Conservation (phyloP, 1,284 basidiomycete species). For the Ceratobasidium sp. region DNA sequence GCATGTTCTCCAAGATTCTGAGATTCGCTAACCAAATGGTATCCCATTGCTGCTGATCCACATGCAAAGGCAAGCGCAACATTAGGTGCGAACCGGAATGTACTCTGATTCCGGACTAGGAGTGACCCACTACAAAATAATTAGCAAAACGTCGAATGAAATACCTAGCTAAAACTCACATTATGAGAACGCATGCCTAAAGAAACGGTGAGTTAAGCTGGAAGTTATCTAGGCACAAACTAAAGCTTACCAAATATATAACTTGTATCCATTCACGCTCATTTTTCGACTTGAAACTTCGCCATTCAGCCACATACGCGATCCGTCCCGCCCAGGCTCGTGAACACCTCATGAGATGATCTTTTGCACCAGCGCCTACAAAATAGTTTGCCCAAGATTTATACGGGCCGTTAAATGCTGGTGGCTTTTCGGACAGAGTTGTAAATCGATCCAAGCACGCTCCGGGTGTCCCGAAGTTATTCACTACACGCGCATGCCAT, state of each 20-base stretch:
- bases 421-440: background rate
- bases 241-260: background rate
- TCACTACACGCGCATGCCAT: conserved; percentile 24
- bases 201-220: background rate
- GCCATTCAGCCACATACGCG: conserved; percentile 21
- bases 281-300: conserved; percentile 16
- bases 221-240: background rate
- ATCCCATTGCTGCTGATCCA: background rate
- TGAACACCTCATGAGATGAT: background rate
- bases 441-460: conserved; percentile 25
- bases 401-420: background rate
- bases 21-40: conserved; percentile 5
- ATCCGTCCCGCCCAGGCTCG: conserved; percentile 17
- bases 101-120: background rate
- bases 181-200: conserved; percentile 13
- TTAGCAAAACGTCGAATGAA: background rate
- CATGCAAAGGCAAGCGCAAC: background rate
- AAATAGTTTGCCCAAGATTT: background rate
- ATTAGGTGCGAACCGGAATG: background rate
- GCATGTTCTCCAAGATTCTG: conserved; percentile 10
- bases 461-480: conserved; percentile 6
- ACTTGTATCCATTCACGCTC: conserved; percentile 21
- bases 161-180: background rate
- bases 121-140: background rate
- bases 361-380: background rate